A percentile compares a stretch with the other conserved stretches of the same genome.
These are phyloP conservation scores for Blepharisma stoltei DNA, from an alignment of 73 alveolate species.

Conservation along the genomic window DNA sequence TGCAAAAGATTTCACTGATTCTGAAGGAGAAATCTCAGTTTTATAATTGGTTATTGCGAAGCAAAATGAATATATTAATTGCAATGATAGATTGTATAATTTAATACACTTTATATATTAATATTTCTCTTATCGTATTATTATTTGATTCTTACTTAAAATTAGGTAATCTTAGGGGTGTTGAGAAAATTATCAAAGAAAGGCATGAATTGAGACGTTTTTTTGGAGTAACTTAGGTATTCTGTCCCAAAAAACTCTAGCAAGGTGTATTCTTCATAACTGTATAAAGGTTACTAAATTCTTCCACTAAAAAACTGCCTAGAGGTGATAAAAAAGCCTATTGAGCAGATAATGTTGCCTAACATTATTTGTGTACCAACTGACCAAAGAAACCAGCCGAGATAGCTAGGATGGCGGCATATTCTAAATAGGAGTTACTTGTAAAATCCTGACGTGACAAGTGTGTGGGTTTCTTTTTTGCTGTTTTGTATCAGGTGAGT, in stretches of 20 bases:
- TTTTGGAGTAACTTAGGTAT: not conserved
- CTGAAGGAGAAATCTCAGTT: too few species aligned
- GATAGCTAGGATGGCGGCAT: slow-evolving; percentile 50
- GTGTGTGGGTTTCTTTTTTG: slow-evolving; percentile 34
- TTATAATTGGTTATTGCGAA: too few species aligned
- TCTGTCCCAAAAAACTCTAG: slow-evolving; percentile 2
- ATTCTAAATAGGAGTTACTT: not conserved
- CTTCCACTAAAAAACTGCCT: slow-evolving; percentile 29
- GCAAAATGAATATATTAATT: too few species aligned
- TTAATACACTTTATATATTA: too few species aligned
- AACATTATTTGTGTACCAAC: slow-evolving; percentile 47
- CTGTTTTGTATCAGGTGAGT: not conserved
- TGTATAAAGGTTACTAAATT: not conserved
- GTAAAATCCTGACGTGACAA: slow-evolving; percentile 44
- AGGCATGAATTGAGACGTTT: slow-evolving; percentile 11
- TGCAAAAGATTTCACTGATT: too few species aligned
- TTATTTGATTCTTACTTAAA: not conserved
- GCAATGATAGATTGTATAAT: too few species aligned
- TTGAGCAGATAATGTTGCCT: slow-evolving; percentile 39
- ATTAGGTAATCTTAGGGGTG: not conserved
- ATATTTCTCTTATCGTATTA: too few species aligned
- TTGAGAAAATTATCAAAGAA: not conserved
- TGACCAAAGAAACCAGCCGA: slow-evolving; percentile 48
- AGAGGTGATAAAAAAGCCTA: slow-evolving; percentile 29
- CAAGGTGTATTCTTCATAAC: slow-evolving; percentile 18